phyloP scores from a whole-genome alignment of 163 green algal species.

The Chloromonas sp. region DNA sequence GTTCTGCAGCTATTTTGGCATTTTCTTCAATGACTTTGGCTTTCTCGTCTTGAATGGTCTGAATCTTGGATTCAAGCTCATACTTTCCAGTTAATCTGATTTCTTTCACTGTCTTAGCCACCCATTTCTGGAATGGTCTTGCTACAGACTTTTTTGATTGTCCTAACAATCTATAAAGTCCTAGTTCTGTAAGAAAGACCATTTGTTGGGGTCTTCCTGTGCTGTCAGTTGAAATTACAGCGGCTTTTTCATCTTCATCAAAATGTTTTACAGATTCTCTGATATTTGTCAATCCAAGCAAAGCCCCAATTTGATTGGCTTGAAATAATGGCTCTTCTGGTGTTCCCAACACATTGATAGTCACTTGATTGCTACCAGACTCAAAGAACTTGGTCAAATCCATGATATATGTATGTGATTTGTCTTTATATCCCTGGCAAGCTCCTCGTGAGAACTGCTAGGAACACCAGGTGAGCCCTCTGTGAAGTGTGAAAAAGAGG shows the following conservation, averaged over 20 bases:
- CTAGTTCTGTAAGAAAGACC: neutral
- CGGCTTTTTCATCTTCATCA: neutral
- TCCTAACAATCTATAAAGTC: neutral
- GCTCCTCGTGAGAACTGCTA: too few relatives aligned
- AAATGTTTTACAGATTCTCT: neutral
- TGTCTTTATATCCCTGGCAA: too few relatives aligned
- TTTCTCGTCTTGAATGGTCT: neutral
- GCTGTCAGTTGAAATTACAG: neutral
- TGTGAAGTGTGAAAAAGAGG: too few relatives aligned
- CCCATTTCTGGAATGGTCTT: neutral
- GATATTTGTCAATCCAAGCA: neutral
- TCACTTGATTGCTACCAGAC: neutral
- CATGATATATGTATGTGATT: too few relatives aligned
- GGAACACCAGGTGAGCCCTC: too few relatives aligned
- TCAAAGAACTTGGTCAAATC: neutral
- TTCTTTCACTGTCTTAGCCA: neutral
- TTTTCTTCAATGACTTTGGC: neutral
- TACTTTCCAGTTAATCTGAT: neutral
- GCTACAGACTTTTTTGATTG: neutral
- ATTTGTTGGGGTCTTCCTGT: neutral
- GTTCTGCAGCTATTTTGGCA: too few relatives aligned
- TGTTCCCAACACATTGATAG: neutral
- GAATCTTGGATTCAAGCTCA: neutral
- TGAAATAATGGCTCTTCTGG: slow-evolving; percentile 1
- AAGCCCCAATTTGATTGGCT: neutral